Base-by-base conservation (phyloP, 441 rosid species). In the Bocquillonia castaneifolia region DNA sequence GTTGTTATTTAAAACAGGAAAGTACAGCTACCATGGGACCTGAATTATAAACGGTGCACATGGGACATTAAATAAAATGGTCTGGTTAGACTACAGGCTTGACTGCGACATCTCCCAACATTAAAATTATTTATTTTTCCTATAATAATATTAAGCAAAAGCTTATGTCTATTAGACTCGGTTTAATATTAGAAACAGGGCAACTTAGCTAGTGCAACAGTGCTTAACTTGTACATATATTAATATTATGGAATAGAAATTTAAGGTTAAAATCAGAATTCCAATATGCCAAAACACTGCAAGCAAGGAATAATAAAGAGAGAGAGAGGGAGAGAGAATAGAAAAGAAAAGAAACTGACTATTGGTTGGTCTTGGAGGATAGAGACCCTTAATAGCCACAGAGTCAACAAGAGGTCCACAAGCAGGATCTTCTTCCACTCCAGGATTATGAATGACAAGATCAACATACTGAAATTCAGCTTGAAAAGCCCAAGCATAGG, bases 391-490 rank as follows among this genome's bases (percentile, higher is more conserved):
- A 55, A 92, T 86, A 15, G 93, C 97, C 20, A 92, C 81, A 1
- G 88, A 87, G 64, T 92, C 97, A 18, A 92, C 83, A 9, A 90
- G 84, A 0, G 98, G 97, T 2, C 98, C 98, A 51, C 96, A 92
- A 63, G 98, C 95, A 25, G 98, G 91, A 74, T 92, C 97, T 71
- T 92, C 96, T 66, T 92, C 98, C 17, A 86, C 88, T 1, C 98
- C 96, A 8, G 98, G 95, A 67, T 92, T 92, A 61, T 90, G 98
- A 32, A 92, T 83, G 10, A 86, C 78, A 3, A 88, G 63, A 74
- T 80, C 90, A 5, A 83, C 83, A 12, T 53, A 31, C 0, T 74
- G 75, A 0, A 32, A 25, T 13, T 68, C 53, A 6, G 97, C 92
- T 40, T 75, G 78, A 58, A 86, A 90, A 0, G 87, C 95, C 97